These are phyloP conservation scores for Iberis pinnata DNA, from an alignment of 345 rosid species.

Conservation along the genomic window DNA sequence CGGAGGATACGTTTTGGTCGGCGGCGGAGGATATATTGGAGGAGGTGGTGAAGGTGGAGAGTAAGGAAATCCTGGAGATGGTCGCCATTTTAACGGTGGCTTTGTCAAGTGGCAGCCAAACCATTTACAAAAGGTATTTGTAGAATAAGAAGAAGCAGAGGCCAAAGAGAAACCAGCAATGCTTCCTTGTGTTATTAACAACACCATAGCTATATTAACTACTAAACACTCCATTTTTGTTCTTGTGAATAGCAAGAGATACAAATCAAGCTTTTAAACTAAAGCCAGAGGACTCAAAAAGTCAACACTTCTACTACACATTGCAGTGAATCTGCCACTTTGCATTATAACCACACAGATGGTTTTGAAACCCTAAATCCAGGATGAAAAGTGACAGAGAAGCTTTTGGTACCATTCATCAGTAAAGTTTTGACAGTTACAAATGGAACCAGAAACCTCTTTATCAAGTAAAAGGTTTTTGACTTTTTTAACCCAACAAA, in stretches of 20 bases:
- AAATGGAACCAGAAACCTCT: background rate
- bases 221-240: constrained; percentile 8
- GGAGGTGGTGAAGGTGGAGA: constrained; percentile 15
- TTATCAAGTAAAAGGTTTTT: background rate
- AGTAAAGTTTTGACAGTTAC: background rate
- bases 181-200: constrained; percentile 25
- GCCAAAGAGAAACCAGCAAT: too few relatives aligned
- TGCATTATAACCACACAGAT: constrained; percentile 12
- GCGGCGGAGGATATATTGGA: too few relatives aligned
- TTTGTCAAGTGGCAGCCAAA: background rate
- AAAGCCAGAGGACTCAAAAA: background rate
- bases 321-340: constrained; percentile 14
- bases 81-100: constrained; percentile 16
- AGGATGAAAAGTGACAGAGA: constrained; percentile 16
- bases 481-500: background rate
- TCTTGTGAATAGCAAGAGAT: background rate
- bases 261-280: background rate
- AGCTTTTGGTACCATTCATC: constrained; percentile 5
- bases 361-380: constrained; percentile 10
- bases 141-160: constrained; percentile 17
- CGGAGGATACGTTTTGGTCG: too few relatives aligned
- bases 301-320: too few relatives aligned
- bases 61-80: constrained; percentile 9
- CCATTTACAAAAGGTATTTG: background rate
- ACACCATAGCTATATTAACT: background rate